Evolutionary conservation across 371 early-diverging fungal species (phyloP).

Genomic region (Catenaria anguillulae): DNA sequence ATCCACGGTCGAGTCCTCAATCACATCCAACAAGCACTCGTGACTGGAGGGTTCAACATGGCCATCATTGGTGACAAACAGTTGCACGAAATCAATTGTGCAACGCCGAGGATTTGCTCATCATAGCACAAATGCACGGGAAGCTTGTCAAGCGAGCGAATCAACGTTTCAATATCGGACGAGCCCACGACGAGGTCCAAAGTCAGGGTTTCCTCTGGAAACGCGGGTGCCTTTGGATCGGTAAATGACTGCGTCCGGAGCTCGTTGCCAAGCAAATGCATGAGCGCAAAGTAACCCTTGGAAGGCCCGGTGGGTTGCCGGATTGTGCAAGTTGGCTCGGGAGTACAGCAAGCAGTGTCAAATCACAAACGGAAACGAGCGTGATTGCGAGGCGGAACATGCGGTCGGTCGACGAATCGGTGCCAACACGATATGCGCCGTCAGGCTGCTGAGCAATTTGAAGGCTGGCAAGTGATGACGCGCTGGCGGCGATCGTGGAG

Average conservation of each 20-base stretch:
- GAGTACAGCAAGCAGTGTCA: not conserved
- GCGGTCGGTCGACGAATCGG: too few relatives aligned
- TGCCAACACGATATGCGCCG: too few relatives aligned
- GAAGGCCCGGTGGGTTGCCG: not conserved
- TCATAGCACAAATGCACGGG: not conserved
- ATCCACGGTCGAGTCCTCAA: too few relatives aligned
- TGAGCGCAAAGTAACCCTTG: not conserved
- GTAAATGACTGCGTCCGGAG: constrained; percentile 3
- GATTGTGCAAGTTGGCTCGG: not conserved
- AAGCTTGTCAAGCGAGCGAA: not conserved
- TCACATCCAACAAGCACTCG: too few relatives aligned
- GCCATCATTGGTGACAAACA: too few relatives aligned
- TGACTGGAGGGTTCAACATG: too few relatives aligned
- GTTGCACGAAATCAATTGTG: too few relatives aligned
- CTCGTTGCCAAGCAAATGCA: not conserved
- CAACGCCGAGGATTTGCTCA: not conserved
- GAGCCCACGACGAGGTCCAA: not conserved
- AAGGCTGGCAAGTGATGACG: too few relatives aligned
- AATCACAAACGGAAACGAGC: not conserved
- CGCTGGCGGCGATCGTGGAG: too few relatives aligned
- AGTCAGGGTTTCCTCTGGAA: not conserved
- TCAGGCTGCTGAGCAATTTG: constrained; percentile 1
- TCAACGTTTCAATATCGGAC: not conserved
- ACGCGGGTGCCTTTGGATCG: not conserved
- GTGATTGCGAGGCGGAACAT: not conserved